Evolutionary conservation across 108 stramenopile species (phyloP).

Genomic region (Cyclotella atomus): DNA sequence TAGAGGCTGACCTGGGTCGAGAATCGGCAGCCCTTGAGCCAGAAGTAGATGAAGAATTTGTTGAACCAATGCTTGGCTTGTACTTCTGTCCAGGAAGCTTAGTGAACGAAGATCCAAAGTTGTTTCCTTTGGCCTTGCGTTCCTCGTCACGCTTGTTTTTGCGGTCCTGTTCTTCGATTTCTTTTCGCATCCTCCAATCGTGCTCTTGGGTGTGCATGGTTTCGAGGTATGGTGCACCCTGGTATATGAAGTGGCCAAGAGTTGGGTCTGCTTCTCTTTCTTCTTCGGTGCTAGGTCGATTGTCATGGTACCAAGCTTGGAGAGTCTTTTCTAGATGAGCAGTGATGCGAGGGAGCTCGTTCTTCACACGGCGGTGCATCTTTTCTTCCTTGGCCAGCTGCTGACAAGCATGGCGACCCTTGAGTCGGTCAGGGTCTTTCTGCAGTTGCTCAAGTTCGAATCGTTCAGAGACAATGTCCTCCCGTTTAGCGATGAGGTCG

Average conservation of each 20-base stretch:
- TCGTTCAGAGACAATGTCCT: slow-evolving; percentile 79
- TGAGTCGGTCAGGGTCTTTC: slow-evolving; percentile 86
- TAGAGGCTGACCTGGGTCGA: slow-evolving; percentile 36
- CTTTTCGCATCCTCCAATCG: slow-evolving; percentile 85
- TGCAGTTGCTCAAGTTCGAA: slow-evolving; percentile 84
- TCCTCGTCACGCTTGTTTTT: slow-evolving; percentile 80
- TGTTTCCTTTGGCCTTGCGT: slow-evolving; percentile 21
- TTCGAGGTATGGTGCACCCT: slow-evolving; percentile 65
- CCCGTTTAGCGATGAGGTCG: slow-evolving; percentile 85
- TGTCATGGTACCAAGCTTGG: slow-evolving; percentile 64
- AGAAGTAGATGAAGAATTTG: not conserved
- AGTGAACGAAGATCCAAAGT: slow-evolving; percentile 36
- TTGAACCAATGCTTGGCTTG: slow-evolving; percentile 13
- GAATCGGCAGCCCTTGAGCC: not conserved
- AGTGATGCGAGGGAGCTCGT: slow-evolving; percentile 82
- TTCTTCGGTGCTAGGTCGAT: slow-evolving; percentile 31
- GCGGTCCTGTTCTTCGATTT: slow-evolving; percentile 65
- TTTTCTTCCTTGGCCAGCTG: slow-evolving; percentile 94
- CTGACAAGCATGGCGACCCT: slow-evolving; percentile 86
- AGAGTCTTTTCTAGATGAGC: slow-evolving; percentile 64
- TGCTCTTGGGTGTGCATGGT: slow-evolving; percentile 77
- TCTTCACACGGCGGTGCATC: slow-evolving; percentile 87
- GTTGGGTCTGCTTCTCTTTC: slow-evolving; percentile 49
- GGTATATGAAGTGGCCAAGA: slow-evolving; percentile 68
- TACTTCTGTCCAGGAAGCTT: slow-evolving; percentile 44